Conservation (phyloP, 495 filamentous ascomycete genomes). For the Tuber microsphaerosporum region DNA sequence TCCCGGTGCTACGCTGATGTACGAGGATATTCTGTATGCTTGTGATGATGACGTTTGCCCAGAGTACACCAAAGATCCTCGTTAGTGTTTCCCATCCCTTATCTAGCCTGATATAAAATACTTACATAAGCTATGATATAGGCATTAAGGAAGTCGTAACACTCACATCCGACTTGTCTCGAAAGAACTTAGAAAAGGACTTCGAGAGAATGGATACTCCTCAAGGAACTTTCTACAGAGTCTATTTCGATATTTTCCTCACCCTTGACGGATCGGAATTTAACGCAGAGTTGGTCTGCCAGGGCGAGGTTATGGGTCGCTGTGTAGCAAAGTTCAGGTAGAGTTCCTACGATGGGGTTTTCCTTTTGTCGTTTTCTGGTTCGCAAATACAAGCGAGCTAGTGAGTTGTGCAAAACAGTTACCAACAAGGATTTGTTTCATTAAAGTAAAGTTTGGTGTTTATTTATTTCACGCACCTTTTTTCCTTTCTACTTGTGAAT, state of each 20-base stretch:
- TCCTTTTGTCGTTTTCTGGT: background rate
- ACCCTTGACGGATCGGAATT: constrained; percentile 96
- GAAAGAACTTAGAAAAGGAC: constrained; percentile 98
- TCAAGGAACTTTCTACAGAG: constrained; percentile 94
- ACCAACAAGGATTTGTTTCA: background rate
- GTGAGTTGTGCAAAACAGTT: background rate
- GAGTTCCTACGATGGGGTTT: background rate
- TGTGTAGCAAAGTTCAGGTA: constrained; percentile 43
- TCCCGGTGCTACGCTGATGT: constrained; percentile 95
- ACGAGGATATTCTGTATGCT: constrained; percentile 96
- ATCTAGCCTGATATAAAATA: constrained; percentile 8
- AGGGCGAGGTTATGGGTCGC: constrained; percentile 95
- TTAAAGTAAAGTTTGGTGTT: background rate
- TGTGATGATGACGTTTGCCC: constrained; percentile 98
- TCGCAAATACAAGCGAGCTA: background rate
- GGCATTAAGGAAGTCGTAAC: constrained; percentile 99
- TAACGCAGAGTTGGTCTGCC: constrained; percentile 94
- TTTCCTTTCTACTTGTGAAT: background rate
- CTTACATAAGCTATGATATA: constrained; percentile 42
- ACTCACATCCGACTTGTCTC: constrained; percentile 88
- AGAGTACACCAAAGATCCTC: constrained; percentile 97
- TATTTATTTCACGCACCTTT: background rate
- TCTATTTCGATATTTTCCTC: constrained; percentile 69
- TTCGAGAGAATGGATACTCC: constrained; percentile 99
- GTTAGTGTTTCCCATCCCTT: constrained; percentile 55